Base-by-base conservation (phyloP, 2,329 filamentous ascomycete species). In the Trichoderma koningiopsis region DNA sequence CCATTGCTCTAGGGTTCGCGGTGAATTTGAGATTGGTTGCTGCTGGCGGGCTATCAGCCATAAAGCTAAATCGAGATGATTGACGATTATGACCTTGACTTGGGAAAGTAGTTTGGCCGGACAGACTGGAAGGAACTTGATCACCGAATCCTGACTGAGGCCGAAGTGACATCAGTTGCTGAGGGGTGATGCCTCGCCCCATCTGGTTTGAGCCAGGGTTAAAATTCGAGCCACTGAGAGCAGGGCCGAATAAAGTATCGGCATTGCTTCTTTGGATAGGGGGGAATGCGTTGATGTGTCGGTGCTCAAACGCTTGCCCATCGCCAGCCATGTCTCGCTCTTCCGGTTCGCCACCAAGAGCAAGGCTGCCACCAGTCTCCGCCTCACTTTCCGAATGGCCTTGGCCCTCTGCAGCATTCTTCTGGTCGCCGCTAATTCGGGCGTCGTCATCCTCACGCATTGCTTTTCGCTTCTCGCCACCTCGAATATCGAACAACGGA, bases 261-360 rank as follows among this genome's bases (percentile, higher is more conserved):
- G 81, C 79, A 70, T 79, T 83, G 65, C 83, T 84, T 74, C 92
- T 87, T 75, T 94, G 92, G 40, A 93, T 92, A 11, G 94, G 92
- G 3, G 92, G 90, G 75, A 94, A 93, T 8, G 93, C 89, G 14
- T 88, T 88, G 70, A 89, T 88, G 61, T 89, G 87, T 71, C 89
- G 86, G 70, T 88, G 86, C 55, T 86, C 85, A 52, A 86, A 86
- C 58, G 79, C 77, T 73, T 86, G 82, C 49, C 80, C 80, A 61
- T 88, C 86, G 22, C 84, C 83, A 22, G 79, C 76, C 56, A 81
- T 80, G 27, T 93, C 90, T 71, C 87, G 86, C 73, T 97, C 93
- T 77, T 98, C 95, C 0, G 95, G 95, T 77, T 98, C 95, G 55
- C 95, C 95, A 69, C 95, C 95, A 22, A 98, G 85, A 70, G 96